Conservation (phyloP, 768 basidiomycete genomes). For the Mycena pura region DNA sequence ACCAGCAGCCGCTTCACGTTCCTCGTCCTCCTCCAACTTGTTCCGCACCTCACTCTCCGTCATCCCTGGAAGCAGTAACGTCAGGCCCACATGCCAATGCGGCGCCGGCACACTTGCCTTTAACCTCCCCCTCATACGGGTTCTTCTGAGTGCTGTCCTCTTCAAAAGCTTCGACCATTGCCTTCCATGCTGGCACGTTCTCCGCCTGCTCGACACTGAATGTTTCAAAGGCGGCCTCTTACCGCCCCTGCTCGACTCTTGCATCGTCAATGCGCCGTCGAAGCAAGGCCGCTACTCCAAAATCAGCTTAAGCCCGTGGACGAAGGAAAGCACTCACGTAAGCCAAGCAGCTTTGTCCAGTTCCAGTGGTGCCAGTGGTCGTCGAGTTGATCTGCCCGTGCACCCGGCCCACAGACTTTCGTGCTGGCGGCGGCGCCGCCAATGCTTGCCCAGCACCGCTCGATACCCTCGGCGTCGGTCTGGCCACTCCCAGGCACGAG, state of each 20-base stretch:
- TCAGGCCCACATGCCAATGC: neutral
- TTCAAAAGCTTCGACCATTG: constrained; percentile 9
- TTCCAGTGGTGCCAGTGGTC: constrained; percentile 35
- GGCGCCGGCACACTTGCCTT: neutral
- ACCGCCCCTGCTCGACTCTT: neutral
- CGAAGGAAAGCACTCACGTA: constrained; percentile 26
- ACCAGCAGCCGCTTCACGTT: neutral
- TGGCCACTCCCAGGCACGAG: constrained; percentile 30
- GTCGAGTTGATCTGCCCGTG: constrained; percentile 33
- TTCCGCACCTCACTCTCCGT: neutral
- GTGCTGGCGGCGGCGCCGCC: constrained; percentile 36
- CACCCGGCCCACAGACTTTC: constrained; percentile 42
- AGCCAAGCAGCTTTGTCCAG: constrained; percentile 31
- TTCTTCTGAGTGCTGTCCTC: neutral
- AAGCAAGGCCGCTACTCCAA: neutral
- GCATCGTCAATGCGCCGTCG: neutral
- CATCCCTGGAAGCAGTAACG: neutral
- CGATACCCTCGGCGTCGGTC: constrained; percentile 43
- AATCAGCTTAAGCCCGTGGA: neutral
- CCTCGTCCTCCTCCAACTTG: neutral
- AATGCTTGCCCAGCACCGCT: constrained; percentile 36
- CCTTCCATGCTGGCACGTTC: neutral
- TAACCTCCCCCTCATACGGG: neutral
- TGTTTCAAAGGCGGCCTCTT: neutral
- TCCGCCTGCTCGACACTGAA: neutral